These are phyloP conservation scores for Lodderomyces pseudojiufengensis DNA, from an alignment of 1,139 yeast species.

Conservation along the genomic window DNA sequence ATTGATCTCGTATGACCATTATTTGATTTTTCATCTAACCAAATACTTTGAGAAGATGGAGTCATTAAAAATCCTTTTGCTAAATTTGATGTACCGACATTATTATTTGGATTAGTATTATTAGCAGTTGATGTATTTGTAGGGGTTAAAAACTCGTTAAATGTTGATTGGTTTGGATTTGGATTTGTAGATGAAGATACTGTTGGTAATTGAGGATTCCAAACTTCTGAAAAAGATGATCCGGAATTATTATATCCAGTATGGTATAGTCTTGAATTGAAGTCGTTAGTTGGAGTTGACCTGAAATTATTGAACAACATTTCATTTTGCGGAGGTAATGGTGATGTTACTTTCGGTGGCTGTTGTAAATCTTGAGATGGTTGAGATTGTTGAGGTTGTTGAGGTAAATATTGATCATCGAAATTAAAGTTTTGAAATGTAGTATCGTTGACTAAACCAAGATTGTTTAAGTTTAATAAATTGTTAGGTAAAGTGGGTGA, in stretches of 20 bases:
- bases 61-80: constrained; percentile 12
- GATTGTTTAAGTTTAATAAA: neutral
- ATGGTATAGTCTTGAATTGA: constrained; percentile 14
- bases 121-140: neutral
- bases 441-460: neutral
- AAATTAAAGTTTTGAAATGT: constrained; percentile 8
- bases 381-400: constrained; percentile 4
- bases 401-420: constrained; percentile 9
- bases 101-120: neutral
- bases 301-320: neutral
- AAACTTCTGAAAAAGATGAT: constrained; percentile 16
- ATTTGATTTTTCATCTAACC: constrained; percentile 13
- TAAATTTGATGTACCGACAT: neutral
- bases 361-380: constrained; percentile 13
- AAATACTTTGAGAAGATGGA: constrained; percentile 12
- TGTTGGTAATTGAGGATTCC: constrained; percentile 7
- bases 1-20: constrained; percentile 21
- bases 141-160: constrained; percentile 3
- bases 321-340: constrained; percentile 1
- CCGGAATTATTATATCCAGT: constrained; percentile 16
- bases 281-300: constrained; percentile 5
- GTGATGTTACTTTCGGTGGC: constrained; percentile 18
- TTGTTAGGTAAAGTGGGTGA: constrained; percentile 6
- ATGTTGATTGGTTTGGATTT: neutral
- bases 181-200: neutral